Evolutionary conservation across 441 rosid genomes (phyloP).

Genomic region (Macaranga tanarius): DNA sequence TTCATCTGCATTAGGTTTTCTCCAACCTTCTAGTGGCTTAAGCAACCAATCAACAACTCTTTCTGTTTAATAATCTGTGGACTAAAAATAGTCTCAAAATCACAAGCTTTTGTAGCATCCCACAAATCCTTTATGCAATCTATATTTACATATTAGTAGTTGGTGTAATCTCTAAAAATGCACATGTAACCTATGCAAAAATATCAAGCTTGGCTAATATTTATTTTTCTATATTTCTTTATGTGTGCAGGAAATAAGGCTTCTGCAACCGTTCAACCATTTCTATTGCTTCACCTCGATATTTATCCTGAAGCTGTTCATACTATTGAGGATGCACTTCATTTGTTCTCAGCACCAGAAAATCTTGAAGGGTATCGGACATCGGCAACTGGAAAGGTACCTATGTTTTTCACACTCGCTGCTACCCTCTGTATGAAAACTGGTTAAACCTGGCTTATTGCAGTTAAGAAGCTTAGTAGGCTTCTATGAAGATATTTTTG

Average conservation of each 20-base stretch:
- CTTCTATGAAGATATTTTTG: background rate
- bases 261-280: slow-evolving; percentile 90
- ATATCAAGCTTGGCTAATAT: background rate
- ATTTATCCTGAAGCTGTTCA: slow-evolving; percentile 66
- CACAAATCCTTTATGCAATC: background rate
- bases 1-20: too few species aligned
- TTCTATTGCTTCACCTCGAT: slow-evolving; percentile 85
- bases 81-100: background rate
- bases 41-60: too few species aligned
- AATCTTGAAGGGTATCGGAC: slow-evolving; percentile 88
- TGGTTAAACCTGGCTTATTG: background rate
- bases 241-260: slow-evolving; percentile 60
- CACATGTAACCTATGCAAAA: background rate
- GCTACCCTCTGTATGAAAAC: background rate
- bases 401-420: background rate
- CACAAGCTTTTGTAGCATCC: background rate
- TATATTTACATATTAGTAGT: background rate
- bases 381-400: slow-evolving; percentile 77
- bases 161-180: background rate
- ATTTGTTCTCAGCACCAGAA: slow-evolving; percentile 70
- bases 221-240: background rate
- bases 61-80: background rate
- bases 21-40: too few species aligned
- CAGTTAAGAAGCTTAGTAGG: background rate
- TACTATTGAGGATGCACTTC: slow-evolving; percentile 84